Evolutionary conservation across 805 yeast genomes (phyloP).

Genomic region (Saturnispora ahearnii): DNA sequence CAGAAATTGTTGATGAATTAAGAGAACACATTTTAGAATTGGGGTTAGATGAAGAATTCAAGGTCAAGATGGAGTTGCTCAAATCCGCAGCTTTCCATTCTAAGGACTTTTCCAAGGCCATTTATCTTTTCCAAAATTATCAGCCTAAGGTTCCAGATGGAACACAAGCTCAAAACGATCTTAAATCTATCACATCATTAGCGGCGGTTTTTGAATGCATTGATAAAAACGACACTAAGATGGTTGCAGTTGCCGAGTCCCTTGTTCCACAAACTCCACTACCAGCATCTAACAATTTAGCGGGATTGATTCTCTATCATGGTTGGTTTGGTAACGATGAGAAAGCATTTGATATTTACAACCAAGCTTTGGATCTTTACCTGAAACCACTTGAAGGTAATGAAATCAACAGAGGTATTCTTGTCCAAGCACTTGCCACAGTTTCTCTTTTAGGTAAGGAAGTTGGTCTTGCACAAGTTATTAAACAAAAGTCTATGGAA

Average conservation of each 20-base stretch:
- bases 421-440: slow-evolving; percentile 23
- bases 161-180: slow-evolving; percentile 14
- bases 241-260: slow-evolving; percentile 20
- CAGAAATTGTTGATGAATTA: slow-evolving; percentile 12
- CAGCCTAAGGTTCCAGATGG: slow-evolving; percentile 21
- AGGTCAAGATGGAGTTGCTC: slow-evolving; percentile 13
- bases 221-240: slow-evolving; percentile 7
- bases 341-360: slow-evolving; percentile 27
- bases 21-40: slow-evolving; percentile 14
- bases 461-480: slow-evolving; percentile 26
- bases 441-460: slow-evolving; percentile 21
- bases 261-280: slow-evolving; percentile 22
- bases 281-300: slow-evolving; percentile 21
- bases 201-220: slow-evolving; percentile 21
- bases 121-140: slow-evolving; percentile 18
- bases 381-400: slow-evolving; percentile 15
- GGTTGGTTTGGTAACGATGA: slow-evolving; percentile 25
- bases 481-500: slow-evolving; percentile 24
- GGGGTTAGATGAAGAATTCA: slow-evolving; percentile 12
- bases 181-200: slow-evolving; percentile 19
- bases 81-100: slow-evolving; percentile 21
- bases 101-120: slow-evolving; percentile 16
- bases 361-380: slow-evolving; percentile 19
- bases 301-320: slow-evolving; percentile 20
- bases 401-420: slow-evolving; percentile 15